Base-by-base conservation (phyloP, 1,284 basidiomycete genomes). In the Sanghuangporus baumii region DNA sequence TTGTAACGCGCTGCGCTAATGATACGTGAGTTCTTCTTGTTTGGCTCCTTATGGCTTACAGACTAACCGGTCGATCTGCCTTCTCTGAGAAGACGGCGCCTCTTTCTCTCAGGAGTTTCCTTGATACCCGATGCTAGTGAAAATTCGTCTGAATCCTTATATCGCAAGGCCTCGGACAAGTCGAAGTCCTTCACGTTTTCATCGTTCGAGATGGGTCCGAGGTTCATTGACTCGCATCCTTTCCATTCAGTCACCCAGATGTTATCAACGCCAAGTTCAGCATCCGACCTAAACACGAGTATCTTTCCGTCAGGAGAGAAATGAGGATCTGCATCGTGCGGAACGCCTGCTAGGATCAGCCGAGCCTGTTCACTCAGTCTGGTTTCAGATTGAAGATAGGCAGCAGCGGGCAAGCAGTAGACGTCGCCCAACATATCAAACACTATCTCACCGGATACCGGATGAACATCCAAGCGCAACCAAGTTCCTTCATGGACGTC, bases 371-470 rank as follows among this genome's bases (percentile, higher is more conserved):
- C 11, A 46, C 60, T 60, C 3, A 67, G 61, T 0, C 62, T 55
- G 26, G 70, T 66, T 0, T 55, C 50, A 12, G 68, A 65, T 18
- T 72, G 72, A 7, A 66, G 66, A 64, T 81, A 78, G 23, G 75
- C 71, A 58, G 66, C 55, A 0, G 78, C 80, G 3, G 86, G 80
- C 51, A 90, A 76, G 67, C 88, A 90, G 70, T 89, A 89, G 34
- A 90, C 70, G 69, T 90, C 87, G 2, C 88, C 88, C 4, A 86
- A 73, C 79, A 90, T 87, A 69, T 89, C 88, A 60, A 89, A 90
- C 6, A 89, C 79, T 59, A 90, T 81, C 65, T 90, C 88, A 9
- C 88, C 87, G 2, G 81, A 79, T 63, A 74, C 74, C 7, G 86
- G 85, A 66, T 88, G 83, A 2, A 89, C 86, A 68, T 89, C 87